Evolutionary conservation across 495 filamentous ascomycete genomes (phyloP).

Genomic region (Talaromyces proteolyticus): DNA sequence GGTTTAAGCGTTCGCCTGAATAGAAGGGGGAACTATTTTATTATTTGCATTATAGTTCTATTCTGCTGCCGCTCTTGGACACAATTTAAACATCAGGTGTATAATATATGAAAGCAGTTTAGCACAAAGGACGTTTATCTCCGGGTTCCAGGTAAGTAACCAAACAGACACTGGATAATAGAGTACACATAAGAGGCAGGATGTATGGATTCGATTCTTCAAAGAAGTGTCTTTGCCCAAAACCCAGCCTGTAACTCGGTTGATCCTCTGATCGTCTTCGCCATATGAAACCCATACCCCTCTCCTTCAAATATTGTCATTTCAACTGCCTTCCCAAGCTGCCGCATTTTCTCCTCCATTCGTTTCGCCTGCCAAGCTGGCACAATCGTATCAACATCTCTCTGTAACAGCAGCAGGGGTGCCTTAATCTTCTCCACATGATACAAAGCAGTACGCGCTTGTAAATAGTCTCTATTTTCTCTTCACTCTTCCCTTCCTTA

Average conservation of each 20-base stretch:
- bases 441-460: conserved; percentile 34
- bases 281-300: conserved; percentile 30
- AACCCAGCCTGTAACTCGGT: background rate
- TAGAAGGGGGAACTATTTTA: background rate
- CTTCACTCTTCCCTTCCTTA: conserved; percentile 7
- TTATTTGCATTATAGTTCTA: background rate
- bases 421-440: conserved; percentile 36
- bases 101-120: too few species aligned
- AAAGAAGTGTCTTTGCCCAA: background rate
- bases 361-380: conserved; percentile 38
- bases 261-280: background rate
- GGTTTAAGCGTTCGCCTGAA: background rate
- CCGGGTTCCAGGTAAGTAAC: too few species aligned
- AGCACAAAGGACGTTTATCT: too few species aligned
- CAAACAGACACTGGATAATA: too few species aligned
- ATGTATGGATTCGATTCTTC: background rate
- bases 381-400: conserved; percentile 38
- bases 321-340: conserved; percentile 30
- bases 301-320: conserved; percentile 41
- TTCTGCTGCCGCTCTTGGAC: too few species aligned
- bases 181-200: too few species aligned
- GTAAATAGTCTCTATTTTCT: conserved; percentile 31
- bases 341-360: conserved; percentile 31
- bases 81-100: too few species aligned
- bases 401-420: conserved; percentile 43